Percentiles rank a stretch among this genome's conserved stretches.
phyloP scores from a whole-genome alignment of 2,329 filamentous ascomycete genomes.

The Macrophomina phaseolina region DNA sequence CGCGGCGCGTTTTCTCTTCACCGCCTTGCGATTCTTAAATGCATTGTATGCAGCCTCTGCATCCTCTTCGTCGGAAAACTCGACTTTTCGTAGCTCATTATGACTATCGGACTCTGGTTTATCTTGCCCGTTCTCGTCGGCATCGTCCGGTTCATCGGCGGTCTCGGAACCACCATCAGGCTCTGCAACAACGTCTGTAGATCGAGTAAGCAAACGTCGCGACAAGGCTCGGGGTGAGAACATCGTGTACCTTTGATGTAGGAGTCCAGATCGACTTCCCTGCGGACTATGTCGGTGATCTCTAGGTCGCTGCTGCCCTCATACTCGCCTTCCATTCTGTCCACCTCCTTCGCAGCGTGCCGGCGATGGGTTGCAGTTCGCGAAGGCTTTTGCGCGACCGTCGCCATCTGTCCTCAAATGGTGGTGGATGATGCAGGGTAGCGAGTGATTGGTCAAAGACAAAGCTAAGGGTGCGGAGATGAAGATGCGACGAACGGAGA shows the following conservation, averaged over 20 bases:
- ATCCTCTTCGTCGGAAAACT: constrained; percentile 58
- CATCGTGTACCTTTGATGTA: constrained; percentile 37
- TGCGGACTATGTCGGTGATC: constrained; percentile 43
- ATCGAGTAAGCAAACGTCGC: not conserved
- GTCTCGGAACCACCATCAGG: constrained; percentile 2
- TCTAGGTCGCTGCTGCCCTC: constrained; percentile 47
- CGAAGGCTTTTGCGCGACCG: constrained; percentile 2
- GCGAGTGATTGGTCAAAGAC: not conserved
- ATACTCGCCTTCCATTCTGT: constrained; percentile 28
- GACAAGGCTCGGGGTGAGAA: too few relatives aligned
- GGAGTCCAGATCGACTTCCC: constrained; percentile 37
- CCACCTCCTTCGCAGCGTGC: constrained; percentile 1
- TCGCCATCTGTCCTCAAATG: constrained; percentile 14
- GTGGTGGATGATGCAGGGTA: not conserved
- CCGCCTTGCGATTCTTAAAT: constrained; percentile 66
- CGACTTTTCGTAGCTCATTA: constrained; percentile 22
- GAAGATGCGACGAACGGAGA: not conserved
- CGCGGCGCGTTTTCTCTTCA: constrained; percentile 59
- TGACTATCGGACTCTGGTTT: not conserved
- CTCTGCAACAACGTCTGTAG: constrained; percentile 5
- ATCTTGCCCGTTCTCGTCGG: constrained; percentile 1
- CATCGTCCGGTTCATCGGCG: constrained; percentile 6
- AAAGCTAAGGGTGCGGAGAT: not conserved
- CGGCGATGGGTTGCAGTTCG: not conserved
- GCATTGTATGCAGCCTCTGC: constrained; percentile 63